Base-by-base conservation (phyloP, 2,329 filamentous ascomycete genomes). In the Fusarium algeriense region DNA sequence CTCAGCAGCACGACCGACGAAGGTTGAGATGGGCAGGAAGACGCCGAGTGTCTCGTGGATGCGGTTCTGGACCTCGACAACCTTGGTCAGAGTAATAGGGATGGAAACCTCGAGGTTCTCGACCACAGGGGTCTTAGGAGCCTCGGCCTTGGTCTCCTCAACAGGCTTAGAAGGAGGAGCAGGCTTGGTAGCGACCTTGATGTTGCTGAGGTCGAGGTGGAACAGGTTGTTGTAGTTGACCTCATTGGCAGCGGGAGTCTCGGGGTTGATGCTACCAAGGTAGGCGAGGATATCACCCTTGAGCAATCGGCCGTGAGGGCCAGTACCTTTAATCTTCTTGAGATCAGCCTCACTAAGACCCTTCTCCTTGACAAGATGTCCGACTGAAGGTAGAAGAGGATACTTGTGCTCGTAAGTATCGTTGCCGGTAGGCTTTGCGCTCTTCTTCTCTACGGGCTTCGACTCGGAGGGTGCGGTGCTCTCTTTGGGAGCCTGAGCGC, bases 271-370 rank as follows among this genome's bases (percentile, higher is more conserved):
- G 74, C 87, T 85, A 69, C 96, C 96, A 19, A 98, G 82, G 81
- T 95, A 96, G 50, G 94, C 95, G 58, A 99, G 89, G 10, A 99
- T 92, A 79, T 99, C 96, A 60, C 96, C 96, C 87, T 99, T 99
- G 69, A 99, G 87, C 59, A 99, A 86, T 67, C 96, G 91, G 63
- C 95, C 94, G 76, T 91, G 91, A 34, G 96, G 96, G 28, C 96
- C 96, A 23, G 93, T 95, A 9, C 94, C 92, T 57, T 90, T 92
- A 80, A 98, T 98, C 80, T 93, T 92, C 81, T 90, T 86, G 56
- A 94, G 86, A 64, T 94, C 93, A 49, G 91, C 90, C 73, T 91
- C 89, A 76, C 92, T 87, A 59, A 99, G 84, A 69, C 91, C 91
- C 78, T 97, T 91, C 80, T 92, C 87, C 81, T 93, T 92, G 69